Evolutionary conservation across 768 basidiomycete species (phyloP).

Genomic region (Kwoniella sp.): DNA sequence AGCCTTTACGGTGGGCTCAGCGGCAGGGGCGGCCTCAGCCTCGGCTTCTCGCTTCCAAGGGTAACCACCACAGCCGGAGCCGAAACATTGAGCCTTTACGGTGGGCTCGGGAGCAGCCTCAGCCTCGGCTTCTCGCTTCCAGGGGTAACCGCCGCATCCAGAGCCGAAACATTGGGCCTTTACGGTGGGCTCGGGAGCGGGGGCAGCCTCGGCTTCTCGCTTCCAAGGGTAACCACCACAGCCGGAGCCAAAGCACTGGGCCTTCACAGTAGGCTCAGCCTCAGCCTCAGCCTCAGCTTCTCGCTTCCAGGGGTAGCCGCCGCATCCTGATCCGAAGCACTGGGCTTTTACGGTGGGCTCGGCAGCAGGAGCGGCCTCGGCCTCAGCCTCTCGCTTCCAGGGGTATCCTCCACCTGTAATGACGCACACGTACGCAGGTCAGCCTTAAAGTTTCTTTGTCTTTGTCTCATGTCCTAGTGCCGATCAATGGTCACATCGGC

Average conservation of each 20-base stretch:
- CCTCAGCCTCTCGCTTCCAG: constrained; percentile 24
- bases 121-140: constrained; percentile 25
- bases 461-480: too few species aligned
- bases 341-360: constrained; percentile 13
- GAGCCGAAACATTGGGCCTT: constrained; percentile 6
- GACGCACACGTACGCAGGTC: background rate
- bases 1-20: background rate
- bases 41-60: constrained; percentile 25
- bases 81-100: constrained; percentile 9
- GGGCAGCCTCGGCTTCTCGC: constrained; percentile 17
- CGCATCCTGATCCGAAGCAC: constrained; percentile 8
- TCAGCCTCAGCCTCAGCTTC: constrained; percentile 26
- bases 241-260: constrained; percentile 8
- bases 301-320: constrained; percentile 22
- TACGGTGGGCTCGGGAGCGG: background rate
- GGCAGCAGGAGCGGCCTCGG: background rate
- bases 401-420: constrained; percentile 12
- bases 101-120: constrained; percentile 17
- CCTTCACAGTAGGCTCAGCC: background rate
- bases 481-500: too few species aligned
- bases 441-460: background rate
- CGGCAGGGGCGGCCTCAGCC: constrained; percentile 10
- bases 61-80: constrained; percentile 8
- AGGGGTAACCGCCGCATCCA: constrained; percentile 20
- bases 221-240: constrained; percentile 22